These are phyloP conservation scores for Syncephalastrum contaminatum DNA, from an alignment of 371 early-diverging fungal genomes.

Conservation along the genomic window DNA sequence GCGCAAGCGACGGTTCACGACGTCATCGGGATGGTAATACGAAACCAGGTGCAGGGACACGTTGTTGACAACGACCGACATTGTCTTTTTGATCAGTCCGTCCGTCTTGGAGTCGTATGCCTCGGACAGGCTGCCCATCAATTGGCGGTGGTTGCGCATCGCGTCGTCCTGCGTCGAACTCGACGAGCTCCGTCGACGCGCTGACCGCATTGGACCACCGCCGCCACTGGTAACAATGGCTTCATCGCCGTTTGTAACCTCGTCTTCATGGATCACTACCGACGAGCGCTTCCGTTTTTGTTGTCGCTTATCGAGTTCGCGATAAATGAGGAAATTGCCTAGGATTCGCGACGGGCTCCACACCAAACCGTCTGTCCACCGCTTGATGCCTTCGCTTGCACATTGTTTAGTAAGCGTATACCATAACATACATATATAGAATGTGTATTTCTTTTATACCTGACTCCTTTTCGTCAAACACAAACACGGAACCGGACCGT, in stretches of 20 bases:
- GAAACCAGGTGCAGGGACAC: constrained; percentile 81
- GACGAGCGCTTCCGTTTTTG: too few relatives aligned
- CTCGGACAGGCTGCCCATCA: constrained; percentile 63
- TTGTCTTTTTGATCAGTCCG: constrained; percentile 84
- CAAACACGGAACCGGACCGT: constrained; percentile 70
- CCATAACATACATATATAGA: constrained; percentile 4
- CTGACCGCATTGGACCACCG: too few relatives aligned
- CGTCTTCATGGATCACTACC: too few relatives aligned
- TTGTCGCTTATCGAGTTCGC: constrained; percentile 52
- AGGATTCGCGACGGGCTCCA: constrained; percentile 73
- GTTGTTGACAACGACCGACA: constrained; percentile 78
- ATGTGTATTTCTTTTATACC: constrained; percentile 38
- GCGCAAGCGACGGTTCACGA: constrained; percentile 55
- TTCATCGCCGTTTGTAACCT: too few relatives aligned
- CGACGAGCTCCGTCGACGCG: too few relatives aligned
- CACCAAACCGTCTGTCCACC: constrained; percentile 74
- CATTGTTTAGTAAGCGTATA: background rate
- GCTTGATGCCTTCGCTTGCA: constrained; percentile 53
- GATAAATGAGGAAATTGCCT: constrained; percentile 63
- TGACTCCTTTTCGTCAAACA: constrained; percentile 77
- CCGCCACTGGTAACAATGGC: too few relatives aligned
- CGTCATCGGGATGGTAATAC: constrained; percentile 80
- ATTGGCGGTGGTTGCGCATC: constrained; percentile 33
- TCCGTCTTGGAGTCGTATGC: constrained; percentile 71
- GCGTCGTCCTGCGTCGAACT: too few relatives aligned